phyloP scores from a whole-genome alignment of 108 stramenopile genomes.

The Skeletonema tropicum region DNA sequence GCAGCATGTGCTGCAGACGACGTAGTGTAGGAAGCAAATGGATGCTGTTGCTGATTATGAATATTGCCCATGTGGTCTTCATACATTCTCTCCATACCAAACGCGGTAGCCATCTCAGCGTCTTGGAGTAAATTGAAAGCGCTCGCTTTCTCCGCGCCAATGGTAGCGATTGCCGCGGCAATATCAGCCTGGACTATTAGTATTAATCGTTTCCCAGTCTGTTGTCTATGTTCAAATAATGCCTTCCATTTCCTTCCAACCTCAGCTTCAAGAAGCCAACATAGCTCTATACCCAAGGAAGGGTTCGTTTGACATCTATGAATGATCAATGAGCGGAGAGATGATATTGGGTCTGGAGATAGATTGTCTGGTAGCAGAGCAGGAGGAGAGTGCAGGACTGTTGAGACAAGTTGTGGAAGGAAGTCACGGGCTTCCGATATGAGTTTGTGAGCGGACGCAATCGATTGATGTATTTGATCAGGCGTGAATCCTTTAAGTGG shows the following conservation, averaged over 20 bases:
- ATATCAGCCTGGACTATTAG: slow-evolving; percentile 85
- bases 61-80: slow-evolving; percentile 17
- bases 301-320: slow-evolving; percentile 72
- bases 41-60: slow-evolving; percentile 13
- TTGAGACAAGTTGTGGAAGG: slow-evolving; percentile 85
- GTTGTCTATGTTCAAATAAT: slow-evolving; percentile 86
- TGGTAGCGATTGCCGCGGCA: slow-evolving; percentile 76
- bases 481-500: slow-evolving; percentile 9
- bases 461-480: slow-evolving; percentile 11
- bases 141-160: slow-evolving; percentile 77
- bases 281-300: slow-evolving; percentile 83
- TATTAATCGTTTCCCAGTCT: slow-evolving; percentile 81
- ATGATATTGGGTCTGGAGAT: slow-evolving; percentile 66
- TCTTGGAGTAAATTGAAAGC: slow-evolving; percentile 89
- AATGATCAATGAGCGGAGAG: slow-evolving; percentile 67
- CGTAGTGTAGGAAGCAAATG: not conserved
- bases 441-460: slow-evolving; percentile 34
- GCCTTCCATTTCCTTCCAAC: slow-evolving; percentile 89
- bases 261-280: slow-evolving; percentile 91
- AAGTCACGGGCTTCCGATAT: slow-evolving; percentile 63
- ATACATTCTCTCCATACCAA: slow-evolving; percentile 55
- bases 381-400: slow-evolving; percentile 79
- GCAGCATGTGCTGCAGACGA: not conserved
- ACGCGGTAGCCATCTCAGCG: slow-evolving; percentile 87
- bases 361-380: slow-evolving; percentile 55